Evolutionary conservation across 169 alveolate species (phyloP), one percentile per base, ranked within the genome.

Genomic region (Cyclospora cayetanensis): DNA sequence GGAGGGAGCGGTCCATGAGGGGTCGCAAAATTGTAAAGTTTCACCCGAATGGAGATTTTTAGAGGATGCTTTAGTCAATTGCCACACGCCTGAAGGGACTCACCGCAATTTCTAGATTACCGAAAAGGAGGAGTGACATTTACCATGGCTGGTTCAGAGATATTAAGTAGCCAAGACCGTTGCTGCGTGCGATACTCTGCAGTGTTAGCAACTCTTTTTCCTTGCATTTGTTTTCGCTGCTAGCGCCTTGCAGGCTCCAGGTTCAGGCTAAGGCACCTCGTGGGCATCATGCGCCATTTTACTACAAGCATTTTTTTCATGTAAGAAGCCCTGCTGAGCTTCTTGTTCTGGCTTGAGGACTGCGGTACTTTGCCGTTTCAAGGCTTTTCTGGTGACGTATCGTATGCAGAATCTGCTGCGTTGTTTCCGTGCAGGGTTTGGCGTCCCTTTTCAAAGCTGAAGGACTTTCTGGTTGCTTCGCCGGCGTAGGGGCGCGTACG

Each of bases 401-500:
- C 27, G 63, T 2, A 50, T 1, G 63, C 63, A 50, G 63, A 50
- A 50, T 18, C 22, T 50, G 63, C 12, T n/a, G 63, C 63, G 0
- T 50, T 50, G 63, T 50, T n/a, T 34, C 27, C 27, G 74, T 25
- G n/a, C 39, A 79, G 89, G 89, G 89, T 34, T 20, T 79, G 12
- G 39, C 25, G 41, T 79, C 89, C 34, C 72, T 79, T 15, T 79
- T 15, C 89, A 79, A 50, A 50, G 2, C 89, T 20, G 89, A 79
- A 52, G 89, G 89, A 43, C 39, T 79, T 4, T 25, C 52, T 1
- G 89, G 89, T 9, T 79, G 89, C 34, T 79, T 79, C 37, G 72
- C 74, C 29, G 89, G 89, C 39, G 89, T 79, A 1, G 89, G 89
- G 1, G 89, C 89, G 25, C 52, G 89, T 34, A 79, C 89, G 0